Evolutionary conservation across 1,284 basidiomycete genomes (phyloP).

Genomic region (Heterobasidion irregulare): DNA sequence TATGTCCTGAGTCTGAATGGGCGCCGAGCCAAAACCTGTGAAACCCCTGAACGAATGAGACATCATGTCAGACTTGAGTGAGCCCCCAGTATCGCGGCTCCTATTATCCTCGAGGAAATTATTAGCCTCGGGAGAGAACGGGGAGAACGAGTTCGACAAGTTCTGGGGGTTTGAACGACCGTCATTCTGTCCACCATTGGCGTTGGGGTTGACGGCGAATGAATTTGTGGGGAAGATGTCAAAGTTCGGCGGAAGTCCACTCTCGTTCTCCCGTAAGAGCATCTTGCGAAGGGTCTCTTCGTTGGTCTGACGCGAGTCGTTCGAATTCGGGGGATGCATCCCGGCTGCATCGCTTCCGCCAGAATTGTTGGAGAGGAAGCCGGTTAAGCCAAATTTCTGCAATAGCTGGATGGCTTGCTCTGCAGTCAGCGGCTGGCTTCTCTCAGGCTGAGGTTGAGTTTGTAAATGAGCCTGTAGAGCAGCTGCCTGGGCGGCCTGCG

Average conservation of each 20-base stretch:
- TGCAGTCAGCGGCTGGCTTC: conserved; percentile 32
- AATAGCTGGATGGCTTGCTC: conserved; percentile 64
- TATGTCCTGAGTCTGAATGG: conserved; percentile 4
- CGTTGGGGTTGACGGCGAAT: neutral
- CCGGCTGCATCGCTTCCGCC: neutral
- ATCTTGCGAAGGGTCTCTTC: neutral
- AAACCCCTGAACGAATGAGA: conserved; percentile 36
- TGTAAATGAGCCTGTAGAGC: conserved; percentile 48
- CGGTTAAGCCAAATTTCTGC: conserved; percentile 37
- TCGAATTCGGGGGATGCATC: neutral
- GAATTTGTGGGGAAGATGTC: conserved; percentile 1
- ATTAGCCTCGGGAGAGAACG: conserved; percentile 33
- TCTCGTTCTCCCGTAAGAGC: conserved; percentile 1
- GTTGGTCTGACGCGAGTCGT: neutral
- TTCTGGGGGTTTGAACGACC: conserved; percentile 7
- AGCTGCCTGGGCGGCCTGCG: conserved; percentile 70
- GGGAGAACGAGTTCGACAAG: conserved; percentile 24
- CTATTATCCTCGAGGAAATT: conserved; percentile 19
- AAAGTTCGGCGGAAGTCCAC: conserved; percentile 5
- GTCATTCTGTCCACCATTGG: conserved; percentile 5
- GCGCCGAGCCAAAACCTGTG: conserved; percentile 31
- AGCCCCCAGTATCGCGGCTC: conserved; percentile 12
- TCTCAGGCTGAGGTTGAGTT: conserved; percentile 22
- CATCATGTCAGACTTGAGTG: conserved; percentile 18
- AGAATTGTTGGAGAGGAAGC: conserved; percentile 3